Conservation (phyloP, 2,329 filamentous ascomycete genomes). For the Paraphaeosphaeria sporulosa region DNA sequence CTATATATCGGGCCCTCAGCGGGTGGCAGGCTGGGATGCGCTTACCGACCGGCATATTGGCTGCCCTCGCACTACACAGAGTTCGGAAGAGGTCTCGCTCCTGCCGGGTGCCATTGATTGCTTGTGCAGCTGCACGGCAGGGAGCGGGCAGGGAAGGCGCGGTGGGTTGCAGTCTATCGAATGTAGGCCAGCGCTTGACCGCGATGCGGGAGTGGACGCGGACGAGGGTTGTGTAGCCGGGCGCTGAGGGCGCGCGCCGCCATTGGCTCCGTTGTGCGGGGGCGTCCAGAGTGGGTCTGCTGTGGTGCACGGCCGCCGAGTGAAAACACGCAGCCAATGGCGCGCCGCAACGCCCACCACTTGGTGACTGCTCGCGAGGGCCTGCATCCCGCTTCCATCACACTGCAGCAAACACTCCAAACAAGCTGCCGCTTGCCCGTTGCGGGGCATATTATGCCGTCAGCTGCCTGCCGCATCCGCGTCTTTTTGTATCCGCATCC, state of each 20-base stretch:
- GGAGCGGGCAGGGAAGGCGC: conserved; percentile 34
- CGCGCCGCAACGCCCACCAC: conserved; percentile 9
- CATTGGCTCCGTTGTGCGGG: conserved; percentile 36
- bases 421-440: conserved; percentile 9
- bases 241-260: conserved; percentile 16
- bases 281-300: conserved; percentile 28
- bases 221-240: conserved; percentile 35
- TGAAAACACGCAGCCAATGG: conserved; percentile 43
- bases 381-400: conserved; percentile 41
- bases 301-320: conserved; percentile 30
- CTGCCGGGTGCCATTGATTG: conserved; percentile 42
- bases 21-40: conserved; percentile 27
- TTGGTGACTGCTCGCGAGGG: conserved; percentile 39
- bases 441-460: conserved; percentile 19
- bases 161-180: conserved; percentile 47
- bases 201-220: conserved; percentile 43
- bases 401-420: conserved; percentile 36
- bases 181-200: conserved; percentile 45
- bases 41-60: conserved; percentile 38
- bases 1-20: conserved; percentile 43
- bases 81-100: conserved; percentile 35
- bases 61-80: conserved; percentile 25
- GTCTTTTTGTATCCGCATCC: conserved; percentile 43
- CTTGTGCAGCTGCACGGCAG: conserved; percentile 42
- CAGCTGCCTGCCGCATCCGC: conserved; percentile 35